Evolutionary conservation across 371 early-diverging fungal species (phyloP).

Genomic region (Apophysomyces ossiformis): DNA sequence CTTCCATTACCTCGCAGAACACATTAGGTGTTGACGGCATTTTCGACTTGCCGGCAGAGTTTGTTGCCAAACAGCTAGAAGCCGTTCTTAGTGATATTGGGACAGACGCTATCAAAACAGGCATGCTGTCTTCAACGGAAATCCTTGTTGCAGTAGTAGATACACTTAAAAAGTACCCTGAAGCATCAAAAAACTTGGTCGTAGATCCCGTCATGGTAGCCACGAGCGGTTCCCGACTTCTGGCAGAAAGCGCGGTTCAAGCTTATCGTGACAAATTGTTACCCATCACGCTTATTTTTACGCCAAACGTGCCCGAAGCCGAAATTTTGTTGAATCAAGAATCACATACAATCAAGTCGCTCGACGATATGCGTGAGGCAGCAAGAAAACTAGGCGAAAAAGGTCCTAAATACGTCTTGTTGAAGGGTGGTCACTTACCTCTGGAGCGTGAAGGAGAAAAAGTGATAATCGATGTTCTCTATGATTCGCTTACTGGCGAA

Average conservation of each 20-base stretch:
- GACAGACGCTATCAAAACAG: constrained; percentile 78
- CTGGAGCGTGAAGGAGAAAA: constrained; percentile 31
- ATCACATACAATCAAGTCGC: constrained; percentile 42
- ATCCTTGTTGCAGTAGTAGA: constrained; percentile 64
- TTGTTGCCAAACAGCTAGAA: constrained; percentile 73
- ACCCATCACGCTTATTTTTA: constrained; percentile 73
- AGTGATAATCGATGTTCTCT: constrained; percentile 69
- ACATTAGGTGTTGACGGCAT: constrained; percentile 77
- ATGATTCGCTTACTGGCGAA: constrained; percentile 40
- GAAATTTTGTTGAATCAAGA: constrained; percentile 54
- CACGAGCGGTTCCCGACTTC: constrained; percentile 70
- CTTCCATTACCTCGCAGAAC: constrained; percentile 86
- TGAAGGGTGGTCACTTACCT: constrained; percentile 87
- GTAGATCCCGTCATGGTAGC: constrained; percentile 91
- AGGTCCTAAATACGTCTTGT: constrained; percentile 63
- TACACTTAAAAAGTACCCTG: constrained; percentile 45
- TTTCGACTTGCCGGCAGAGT: constrained; percentile 61
- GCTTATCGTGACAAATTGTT: constrained; percentile 58
- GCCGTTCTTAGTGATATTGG: constrained; percentile 82
- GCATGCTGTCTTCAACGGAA: constrained; percentile 75
- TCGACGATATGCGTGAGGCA: constrained; percentile 59
- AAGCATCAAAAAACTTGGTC: constrained; percentile 48
- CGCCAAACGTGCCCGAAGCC: constrained; percentile 87
- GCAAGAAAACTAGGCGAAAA: constrained; percentile 52
- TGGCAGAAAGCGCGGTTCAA: constrained; percentile 66